Base-by-base conservation (phyloP, 2,329 filamentous ascomycete species). In the Purpureocillium lavendulum region DNA sequence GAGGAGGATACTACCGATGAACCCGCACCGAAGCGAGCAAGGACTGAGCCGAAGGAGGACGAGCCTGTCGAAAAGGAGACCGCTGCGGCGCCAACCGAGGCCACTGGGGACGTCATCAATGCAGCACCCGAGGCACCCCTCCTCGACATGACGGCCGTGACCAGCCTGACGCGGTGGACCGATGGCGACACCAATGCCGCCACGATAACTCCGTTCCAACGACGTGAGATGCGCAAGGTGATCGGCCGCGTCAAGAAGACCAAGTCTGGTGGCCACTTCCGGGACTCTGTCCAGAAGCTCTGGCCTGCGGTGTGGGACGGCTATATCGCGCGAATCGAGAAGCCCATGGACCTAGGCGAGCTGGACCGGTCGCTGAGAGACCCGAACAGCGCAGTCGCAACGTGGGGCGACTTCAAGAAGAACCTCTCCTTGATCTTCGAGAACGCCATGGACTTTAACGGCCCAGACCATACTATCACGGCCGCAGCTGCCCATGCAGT, bases 361-460 rank as follows among this genome's bases (percentile, higher is more conserved):
- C 85, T 98, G 54, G 90, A 97, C 55, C 70, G 73, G 38, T 89
- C 85, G 48, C 61, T 97, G 29, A 87, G 87, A 53, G 72, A 77
- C 24, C 73, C 76, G 38, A 63, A 71, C 17, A 47, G 51, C 3
- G 46, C 48, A 35, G 97, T 96, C 58, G 54, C 62, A 8, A 79
- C 75, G 6, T 71, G 88, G n/a, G 77, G 81, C 37, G 79, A 79
- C 4, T 82, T 95, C 55, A 78, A 81, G 50, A 68, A 71, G 34
- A 88, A 95, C 52, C 73, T 96, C 38, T 67, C 80, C 26, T 70
- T 88, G 39, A 83, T 98, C 58, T 77, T 90, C 45, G 67, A 80
- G 43, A 98, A 98, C 58, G 80, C 84, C 1, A 58, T 82, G 30
- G 65, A 69, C 1, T 98, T 95, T 73, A 98, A 98, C 57, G 89